Evolutionary conservation across 495 filamentous ascomycete genomes (phyloP), one percentile per base, ranked within the genome.

Genomic region (Aspergillus hancockii): DNA sequence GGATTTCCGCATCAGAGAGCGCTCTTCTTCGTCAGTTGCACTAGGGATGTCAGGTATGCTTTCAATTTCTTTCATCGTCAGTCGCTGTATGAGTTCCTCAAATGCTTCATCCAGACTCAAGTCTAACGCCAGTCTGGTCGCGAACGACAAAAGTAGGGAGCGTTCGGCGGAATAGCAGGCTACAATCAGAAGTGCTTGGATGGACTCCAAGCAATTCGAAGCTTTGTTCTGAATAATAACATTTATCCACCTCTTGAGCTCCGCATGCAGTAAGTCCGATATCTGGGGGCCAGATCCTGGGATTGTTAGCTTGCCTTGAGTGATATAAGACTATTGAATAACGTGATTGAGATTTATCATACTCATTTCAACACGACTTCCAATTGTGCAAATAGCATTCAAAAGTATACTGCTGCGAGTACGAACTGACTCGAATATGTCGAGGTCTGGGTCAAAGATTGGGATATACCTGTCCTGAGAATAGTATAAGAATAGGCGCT

Each of bases 161-260:
- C 79, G 75, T 45, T 81, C 79, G 45, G 78, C 67, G 0, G 77
- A 79, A 57, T 83, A 83, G 54, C 75, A 75, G 1, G 79, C 74
- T 14, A 78, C 70, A 0, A 81, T 63, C 0, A 82, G 70, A 51
- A 83, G 66, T 16, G 81, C 78, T 49, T 83, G 81, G 0, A 82
- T 68, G 0, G 72, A 78, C 54, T 83, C 81, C 0, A 81, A 63
- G 18, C 67, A 74, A 18, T 67, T 70, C 0, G 73, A 54, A 0
- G 58, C 58, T 12, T 73, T 67, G 31, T 76, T 74, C 34, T 77
- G 72, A 31, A 83, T 71, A 7, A 78, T 74, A 3, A 73, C 72
- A 45, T 77, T 79, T 54, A 81, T 77, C 64, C 70, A 74, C 55
- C 65, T 70, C 54, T 81, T 81, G 10, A 78, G 67, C 34, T 78